These are phyloP conservation scores for Ascobolus immersus DNA, from an alignment of 495 filamentous ascomycete species.

Conservation along the genomic window DNA sequence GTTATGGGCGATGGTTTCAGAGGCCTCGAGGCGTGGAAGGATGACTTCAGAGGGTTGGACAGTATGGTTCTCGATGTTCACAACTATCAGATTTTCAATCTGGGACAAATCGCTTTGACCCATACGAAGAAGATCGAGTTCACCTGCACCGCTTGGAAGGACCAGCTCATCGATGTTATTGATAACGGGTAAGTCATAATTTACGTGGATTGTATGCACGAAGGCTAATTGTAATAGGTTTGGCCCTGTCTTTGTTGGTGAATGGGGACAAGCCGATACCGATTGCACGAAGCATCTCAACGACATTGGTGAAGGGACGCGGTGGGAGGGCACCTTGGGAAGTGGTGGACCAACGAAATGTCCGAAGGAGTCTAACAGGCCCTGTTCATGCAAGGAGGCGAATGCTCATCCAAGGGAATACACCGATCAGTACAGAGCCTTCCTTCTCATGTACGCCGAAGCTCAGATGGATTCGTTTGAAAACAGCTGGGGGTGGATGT, in stretches of 20 bases:
- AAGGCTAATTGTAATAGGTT: constrained; percentile 26
- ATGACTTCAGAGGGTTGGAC: constrained; percentile 28
- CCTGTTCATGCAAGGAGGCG: constrained; percentile 48
- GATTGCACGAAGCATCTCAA: constrained; percentile 78
- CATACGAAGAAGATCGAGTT: constrained; percentile 56
- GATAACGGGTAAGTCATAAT: constrained; percentile 33
- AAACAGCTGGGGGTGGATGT: constrained; percentile 86
- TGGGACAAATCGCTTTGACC: constrained; percentile 40
- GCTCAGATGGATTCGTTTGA: constrained; percentile 89
- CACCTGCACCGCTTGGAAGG: constrained; percentile 63
- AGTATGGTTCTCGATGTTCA: constrained; percentile 68
- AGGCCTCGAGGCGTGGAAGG: constrained; percentile 56
- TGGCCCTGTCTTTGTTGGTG: constrained; percentile 88
- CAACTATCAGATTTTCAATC: constrained; percentile 79
- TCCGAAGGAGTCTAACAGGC: constrained; percentile 25
- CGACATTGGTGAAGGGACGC: constrained; percentile 50
- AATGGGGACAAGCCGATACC: constrained; percentile 96
- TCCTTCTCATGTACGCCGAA: constrained; percentile 23
- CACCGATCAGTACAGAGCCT: constrained; percentile 52
- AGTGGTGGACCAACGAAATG: constrained; percentile 38
- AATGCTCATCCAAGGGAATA: constrained; percentile 48
- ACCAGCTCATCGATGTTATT: constrained; percentile 45
- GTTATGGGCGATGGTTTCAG: constrained; percentile 69
- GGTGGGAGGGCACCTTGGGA: constrained; percentile 65
- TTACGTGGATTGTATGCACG: constrained; percentile 5